A percentile compares a stretch with the other conserved stretches of the same genome.
Conservation (phyloP, 176 grass and related monocot genomes). For the barley (Hordeum vulgare) region MorexV3_pseudomolecules_assembly NC_058521.1:591428184-591428683, state of each 20-base stretch:
- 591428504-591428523: slow-evolving; percentile 17
- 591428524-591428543: slow-evolving; percentile 23
- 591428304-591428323: no score
- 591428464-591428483: background rate
- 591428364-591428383: background rate
- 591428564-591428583: slow-evolving; percentile 22
- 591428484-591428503: slow-evolving; percentile 18
- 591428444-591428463: background rate
- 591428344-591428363: background rate
- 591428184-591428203: no score
- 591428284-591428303: no score
- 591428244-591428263: no score
- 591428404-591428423: no score
- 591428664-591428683: slow-evolving; percentile 6
- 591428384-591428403: no score
- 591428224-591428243: no score
- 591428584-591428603: background rate
- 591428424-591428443: no score
- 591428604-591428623: background rate
- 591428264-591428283: no score
- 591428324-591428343: background rate
- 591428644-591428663: slow-evolving; percentile 7
- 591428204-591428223: no score
- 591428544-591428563: slow-evolving; percentile 18
- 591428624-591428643: slow-evolving; percentile 14